phyloP scores from a whole-genome alignment of 257 asterid genomes.

The Ehretia macrophylla region DNA sequence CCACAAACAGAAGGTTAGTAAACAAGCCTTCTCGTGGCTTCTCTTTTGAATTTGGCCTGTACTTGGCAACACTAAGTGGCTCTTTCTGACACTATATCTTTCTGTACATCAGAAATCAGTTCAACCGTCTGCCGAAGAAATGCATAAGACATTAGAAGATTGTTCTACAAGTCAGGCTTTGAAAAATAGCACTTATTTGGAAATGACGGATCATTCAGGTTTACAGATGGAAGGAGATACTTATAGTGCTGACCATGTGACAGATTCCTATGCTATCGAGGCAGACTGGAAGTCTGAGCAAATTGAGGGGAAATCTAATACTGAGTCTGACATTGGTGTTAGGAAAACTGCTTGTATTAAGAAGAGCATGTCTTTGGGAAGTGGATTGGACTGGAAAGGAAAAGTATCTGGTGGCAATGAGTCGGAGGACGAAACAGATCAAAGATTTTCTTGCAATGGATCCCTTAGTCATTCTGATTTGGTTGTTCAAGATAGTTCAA shows the following conservation, averaged over 20 bases:
- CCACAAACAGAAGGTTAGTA: slow-evolving; percentile 77
- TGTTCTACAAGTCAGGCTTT: slow-evolving; percentile 32
- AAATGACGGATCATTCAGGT: slow-evolving; percentile 26
- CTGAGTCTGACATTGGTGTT: slow-evolving; percentile 30
- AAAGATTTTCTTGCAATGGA: slow-evolving; percentile 47
- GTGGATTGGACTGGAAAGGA: slow-evolving; percentile 57
- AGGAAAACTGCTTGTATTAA: slow-evolving; percentile 28
- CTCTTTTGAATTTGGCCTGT: slow-evolving; percentile 4
- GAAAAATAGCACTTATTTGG: slow-evolving; percentile 22
- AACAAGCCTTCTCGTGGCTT: slow-evolving; percentile 6
- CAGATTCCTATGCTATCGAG: slow-evolving; percentile 45
- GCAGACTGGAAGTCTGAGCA: slow-evolving; percentile 55
- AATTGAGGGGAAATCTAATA: slow-evolving; percentile 40
- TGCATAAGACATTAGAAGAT: slow-evolving; percentile 61
- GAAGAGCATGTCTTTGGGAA: slow-evolving; percentile 71
- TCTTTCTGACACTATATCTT: slow-evolving; percentile 19
- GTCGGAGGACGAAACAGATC: slow-evolving; percentile 55
- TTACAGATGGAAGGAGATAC: slow-evolving; percentile 29
- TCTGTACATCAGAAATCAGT: slow-evolving; percentile 47
- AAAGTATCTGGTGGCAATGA: slow-evolving; percentile 36
- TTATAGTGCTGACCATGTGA: slow-evolving; percentile 28
- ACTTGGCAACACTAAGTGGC: slow-evolving; percentile 4
- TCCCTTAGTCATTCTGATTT: slow-evolving; percentile 37
- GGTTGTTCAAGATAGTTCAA: slow-evolving; percentile 28
- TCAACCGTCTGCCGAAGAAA: slow-evolving; percentile 51